Evolutionary conservation across 805 yeast species (phyloP).

Genomic region (Gaillardinia entomophila): DNA sequence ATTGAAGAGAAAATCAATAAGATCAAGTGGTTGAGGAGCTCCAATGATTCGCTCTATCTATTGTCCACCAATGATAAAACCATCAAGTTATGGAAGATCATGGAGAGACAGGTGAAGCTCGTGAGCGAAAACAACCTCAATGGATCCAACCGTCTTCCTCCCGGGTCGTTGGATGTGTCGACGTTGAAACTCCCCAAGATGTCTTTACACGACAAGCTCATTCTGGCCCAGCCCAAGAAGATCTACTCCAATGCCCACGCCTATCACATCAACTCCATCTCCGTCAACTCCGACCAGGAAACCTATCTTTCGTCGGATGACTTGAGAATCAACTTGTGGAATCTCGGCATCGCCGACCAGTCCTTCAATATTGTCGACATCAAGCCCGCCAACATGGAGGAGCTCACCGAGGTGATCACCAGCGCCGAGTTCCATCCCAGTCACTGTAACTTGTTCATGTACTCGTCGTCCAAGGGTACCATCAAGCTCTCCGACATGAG

Average conservation of each 20-base stretch:
- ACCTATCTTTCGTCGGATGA: slow-evolving; percentile 92
- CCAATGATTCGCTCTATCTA: slow-evolving; percentile 84
- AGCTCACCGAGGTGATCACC: slow-evolving; percentile 94
- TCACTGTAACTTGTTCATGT: slow-evolving; percentile 90
- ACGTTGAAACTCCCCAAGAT: slow-evolving; percentile 76
- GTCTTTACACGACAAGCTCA: slow-evolving; percentile 90
- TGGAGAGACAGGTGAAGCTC: slow-evolving; percentile 84
- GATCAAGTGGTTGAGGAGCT: slow-evolving; percentile 90
- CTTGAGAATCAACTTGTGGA: slow-evolving; percentile 93
- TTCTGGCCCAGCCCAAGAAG: slow-evolving; percentile 90
- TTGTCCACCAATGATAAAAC: slow-evolving; percentile 95
- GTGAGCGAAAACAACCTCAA: slow-evolving; percentile 83
- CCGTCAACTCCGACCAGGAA: slow-evolving; percentile 93
- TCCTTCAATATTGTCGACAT: slow-evolving; percentile 96
- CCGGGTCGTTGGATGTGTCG: slow-evolving; percentile 23
- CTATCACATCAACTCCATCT: slow-evolving; percentile 93
- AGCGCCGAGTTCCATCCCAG: slow-evolving; percentile 94
- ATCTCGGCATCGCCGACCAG: slow-evolving; percentile 88
- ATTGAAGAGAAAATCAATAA: slow-evolving; percentile 98
- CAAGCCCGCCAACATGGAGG: slow-evolving; percentile 98
- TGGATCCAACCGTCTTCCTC: slow-evolving; percentile 13
- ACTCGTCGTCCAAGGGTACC: slow-evolving; percentile 92
- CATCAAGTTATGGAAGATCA: slow-evolving; percentile 95
- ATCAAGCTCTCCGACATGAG: slow-evolving; percentile 96
- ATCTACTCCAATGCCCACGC: slow-evolving; percentile 96